These are phyloP conservation scores for Sporothrix variecibatus DNA, from an alignment of 2,329 filamentous ascomycete species.

Conservation along the genomic window DNA sequence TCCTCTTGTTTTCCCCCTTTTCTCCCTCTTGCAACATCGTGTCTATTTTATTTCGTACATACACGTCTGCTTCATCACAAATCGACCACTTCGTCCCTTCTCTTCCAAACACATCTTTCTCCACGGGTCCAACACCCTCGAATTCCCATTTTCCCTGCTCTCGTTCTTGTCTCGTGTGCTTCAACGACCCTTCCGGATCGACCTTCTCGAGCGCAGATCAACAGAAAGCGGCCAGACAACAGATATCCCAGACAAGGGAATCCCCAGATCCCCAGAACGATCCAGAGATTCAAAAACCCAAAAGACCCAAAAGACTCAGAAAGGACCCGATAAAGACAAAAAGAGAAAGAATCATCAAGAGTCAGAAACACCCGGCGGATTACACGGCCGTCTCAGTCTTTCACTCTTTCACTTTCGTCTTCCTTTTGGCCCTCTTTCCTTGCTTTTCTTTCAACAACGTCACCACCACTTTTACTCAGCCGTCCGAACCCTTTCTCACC, in stretches of 20 bases:
- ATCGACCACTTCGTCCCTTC: not conserved
- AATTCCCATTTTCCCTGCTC: not conserved
- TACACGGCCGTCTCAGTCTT: slow-evolving; percentile 18
- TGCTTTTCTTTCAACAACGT: not conserved
- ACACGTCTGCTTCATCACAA: not conserved
- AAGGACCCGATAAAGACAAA: not conserved
- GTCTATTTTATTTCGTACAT: not conserved
- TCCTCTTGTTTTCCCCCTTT: not conserved
- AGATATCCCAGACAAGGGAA: not conserved
- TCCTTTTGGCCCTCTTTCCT: not conserved
- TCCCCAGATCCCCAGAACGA: not conserved
- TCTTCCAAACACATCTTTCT: not conserved
- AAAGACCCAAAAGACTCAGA: not conserved
- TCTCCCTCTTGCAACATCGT: not conserved
- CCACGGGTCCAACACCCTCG: slow-evolving; percentile 13
- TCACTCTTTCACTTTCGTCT: not conserved
- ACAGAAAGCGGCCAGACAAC: slow-evolving; percentile 1
- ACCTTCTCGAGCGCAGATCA: slow-evolving; percentile 4
- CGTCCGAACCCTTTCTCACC: not conserved
- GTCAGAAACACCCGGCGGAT: slow-evolving; percentile 17
- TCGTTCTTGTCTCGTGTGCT: slow-evolving; percentile 1
- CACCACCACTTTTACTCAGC: slow-evolving; percentile 14
- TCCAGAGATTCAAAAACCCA: not conserved
- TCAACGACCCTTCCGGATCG: slow-evolving; percentile 14
- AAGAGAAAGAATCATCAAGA: slow-evolving; percentile 7